Evolutionary conservation across 2,329 filamentous ascomycete genomes (phyloP).

Genomic region (Aspergillus aculeatinus): DNA sequence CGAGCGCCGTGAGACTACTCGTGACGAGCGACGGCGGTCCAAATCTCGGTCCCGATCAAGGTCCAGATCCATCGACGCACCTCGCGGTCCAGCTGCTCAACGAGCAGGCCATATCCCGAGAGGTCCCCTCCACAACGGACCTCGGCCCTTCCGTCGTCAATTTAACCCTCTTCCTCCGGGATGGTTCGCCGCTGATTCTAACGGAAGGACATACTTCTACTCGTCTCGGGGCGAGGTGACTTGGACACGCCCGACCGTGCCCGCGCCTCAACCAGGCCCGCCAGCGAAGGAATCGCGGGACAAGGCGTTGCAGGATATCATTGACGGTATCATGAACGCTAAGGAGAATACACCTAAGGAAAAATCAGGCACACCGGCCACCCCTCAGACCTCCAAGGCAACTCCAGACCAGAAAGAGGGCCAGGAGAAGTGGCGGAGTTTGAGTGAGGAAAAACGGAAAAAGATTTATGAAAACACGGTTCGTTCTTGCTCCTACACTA

Average conservation of each 20-base stretch:
- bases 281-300: slow-evolving; percentile 70
- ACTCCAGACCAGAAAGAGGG: slow-evolving; percentile 50
- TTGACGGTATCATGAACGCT: slow-evolving; percentile 76
- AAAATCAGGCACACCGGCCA: slow-evolving; percentile 59
- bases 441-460: slow-evolving; percentile 77
- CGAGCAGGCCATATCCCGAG: slow-evolving; percentile 57
- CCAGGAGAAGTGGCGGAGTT: slow-evolving; percentile 52
- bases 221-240: slow-evolving; percentile 73
- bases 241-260: slow-evolving; percentile 74
- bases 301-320: slow-evolving; percentile 77
- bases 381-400: slow-evolving; percentile 61
- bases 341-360: slow-evolving; percentile 57
- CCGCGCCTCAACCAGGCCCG: slow-evolving; percentile 62
- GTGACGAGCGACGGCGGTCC: slow-evolving; percentile 52
- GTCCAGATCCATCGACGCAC: slow-evolving; percentile 47
- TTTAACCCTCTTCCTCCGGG: slow-evolving; percentile 69
- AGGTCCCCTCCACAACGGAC: slow-evolving; percentile 59
- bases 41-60: slow-evolving; percentile 51
- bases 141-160: slow-evolving; percentile 55
- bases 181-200: slow-evolving; percentile 77
- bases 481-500: slow-evolving; percentile 40
- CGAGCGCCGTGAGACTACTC: slow-evolving; percentile 54
- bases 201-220: slow-evolving; percentile 82
- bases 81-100: slow-evolving; percentile 45
- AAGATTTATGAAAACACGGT: slow-evolving; percentile 94